Conservation (phyloP, 306 rosid genomes). For the Sechiopsis laciniata region DNA sequence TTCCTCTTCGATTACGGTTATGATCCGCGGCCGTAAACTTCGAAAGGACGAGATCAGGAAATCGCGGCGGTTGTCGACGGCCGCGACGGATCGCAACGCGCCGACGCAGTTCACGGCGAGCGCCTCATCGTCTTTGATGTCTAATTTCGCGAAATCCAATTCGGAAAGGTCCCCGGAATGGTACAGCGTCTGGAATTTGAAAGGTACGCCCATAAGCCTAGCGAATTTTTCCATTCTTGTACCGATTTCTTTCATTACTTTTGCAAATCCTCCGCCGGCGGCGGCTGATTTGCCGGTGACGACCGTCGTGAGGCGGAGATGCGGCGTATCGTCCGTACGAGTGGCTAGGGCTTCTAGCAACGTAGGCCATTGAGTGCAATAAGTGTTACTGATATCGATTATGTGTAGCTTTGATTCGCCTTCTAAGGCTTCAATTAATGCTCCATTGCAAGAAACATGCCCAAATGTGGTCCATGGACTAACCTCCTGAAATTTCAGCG, state of each 20-base stretch:
- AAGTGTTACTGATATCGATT: constrained; percentile 76
- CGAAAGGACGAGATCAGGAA: constrained; percentile 41
- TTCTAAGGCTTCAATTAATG: constrained; percentile 80
- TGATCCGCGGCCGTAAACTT: constrained; percentile 58
- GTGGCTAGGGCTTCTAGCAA: constrained; percentile 86
- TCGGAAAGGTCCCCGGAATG: constrained; percentile 69
- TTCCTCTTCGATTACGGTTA: constrained; percentile 83
- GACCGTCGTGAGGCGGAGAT: constrained; percentile 65
- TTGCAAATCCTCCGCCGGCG: neutral
- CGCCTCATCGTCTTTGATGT: constrained; percentile 68
- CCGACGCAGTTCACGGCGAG: constrained; percentile 73
- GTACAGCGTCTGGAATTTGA: constrained; percentile 63
- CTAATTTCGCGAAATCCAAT: constrained; percentile 43
- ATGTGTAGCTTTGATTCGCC: constrained; percentile 73
- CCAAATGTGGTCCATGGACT: constrained; percentile 97
- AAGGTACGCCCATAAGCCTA: constrained; percentile 90
- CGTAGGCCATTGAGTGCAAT: constrained; percentile 98
- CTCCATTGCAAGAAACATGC: constrained; percentile 89
- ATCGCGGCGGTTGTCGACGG: constrained; percentile 48
- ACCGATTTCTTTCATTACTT: constrained; percentile 77
- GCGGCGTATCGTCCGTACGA: constrained; percentile 80
- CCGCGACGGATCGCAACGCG: constrained; percentile 48
- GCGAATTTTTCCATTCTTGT: constrained; percentile 90
- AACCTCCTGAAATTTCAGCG: constrained; percentile 81
- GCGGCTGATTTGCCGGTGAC: constrained; percentile 34